Percentiles rank a stretch among this genome's conserved stretches.
Conservation (phyloP, 495 filamentous ascomycete species). For the Letharia lupina region DNA sequence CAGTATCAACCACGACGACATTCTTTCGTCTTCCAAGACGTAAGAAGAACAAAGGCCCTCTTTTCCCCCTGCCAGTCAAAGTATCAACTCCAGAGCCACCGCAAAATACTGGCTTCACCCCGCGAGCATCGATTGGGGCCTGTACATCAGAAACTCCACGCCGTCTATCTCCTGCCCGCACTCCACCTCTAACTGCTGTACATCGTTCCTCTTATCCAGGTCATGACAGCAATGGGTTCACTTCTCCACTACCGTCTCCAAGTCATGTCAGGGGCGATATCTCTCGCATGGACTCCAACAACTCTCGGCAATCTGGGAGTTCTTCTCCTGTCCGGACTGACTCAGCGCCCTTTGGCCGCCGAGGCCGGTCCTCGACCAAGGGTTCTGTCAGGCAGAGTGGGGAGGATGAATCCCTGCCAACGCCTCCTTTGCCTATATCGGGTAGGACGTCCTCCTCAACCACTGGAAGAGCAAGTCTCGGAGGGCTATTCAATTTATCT, state of each 20-base stretch:
- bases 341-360: constrained; percentile 44
- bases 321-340: constrained; percentile 49
- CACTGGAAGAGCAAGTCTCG: constrained; percentile 78
- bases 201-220: constrained; percentile 29
- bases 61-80: constrained; percentile 82
- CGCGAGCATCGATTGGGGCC: constrained; percentile 18
- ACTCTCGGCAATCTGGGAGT: background rate
- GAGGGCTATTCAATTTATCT: constrained; percentile 71
- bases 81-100: constrained; percentile 29
- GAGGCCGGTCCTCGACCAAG: constrained; percentile 83
- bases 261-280: constrained; percentile 33
- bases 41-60: constrained; percentile 69
- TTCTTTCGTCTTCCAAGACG: constrained; percentile 77
- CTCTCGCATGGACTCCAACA: constrained; percentile 53
- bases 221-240: constrained; percentile 33
- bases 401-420: constrained; percentile 50
- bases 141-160: constrained; percentile 20
- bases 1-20: constrained; percentile 54
- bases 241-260: constrained; percentile 49
- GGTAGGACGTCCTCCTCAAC: constrained; percentile 73
- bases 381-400: constrained; percentile 56
- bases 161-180: constrained; percentile 20
- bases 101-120: constrained; percentile 20
- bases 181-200: constrained; percentile 29
- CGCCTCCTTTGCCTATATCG: constrained; percentile 50